Evolutionary conservation across 108 stramenopile species (phyloP).

Genomic region (Pseudonitzschia multistriata): DNA sequence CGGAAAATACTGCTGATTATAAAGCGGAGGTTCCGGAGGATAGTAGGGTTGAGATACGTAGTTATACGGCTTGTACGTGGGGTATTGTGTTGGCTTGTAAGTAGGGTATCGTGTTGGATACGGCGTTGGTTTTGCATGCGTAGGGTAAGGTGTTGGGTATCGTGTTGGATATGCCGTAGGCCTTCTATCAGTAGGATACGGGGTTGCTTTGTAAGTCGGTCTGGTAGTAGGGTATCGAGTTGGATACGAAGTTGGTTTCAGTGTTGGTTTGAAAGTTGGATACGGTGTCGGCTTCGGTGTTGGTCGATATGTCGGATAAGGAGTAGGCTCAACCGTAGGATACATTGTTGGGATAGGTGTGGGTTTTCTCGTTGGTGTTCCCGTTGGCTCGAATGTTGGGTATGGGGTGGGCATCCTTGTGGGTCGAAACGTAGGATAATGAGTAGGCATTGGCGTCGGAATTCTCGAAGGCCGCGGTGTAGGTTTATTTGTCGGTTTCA

Average conservation of each 20-base stretch:
- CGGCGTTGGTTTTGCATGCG: conserved; percentile 1
- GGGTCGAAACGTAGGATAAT: conserved; percentile 13
- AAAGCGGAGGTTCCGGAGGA: background rate
- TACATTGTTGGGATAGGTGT: conserved; percentile 14
- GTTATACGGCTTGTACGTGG: conserved; percentile 2
- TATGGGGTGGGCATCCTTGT: conserved; percentile 11
- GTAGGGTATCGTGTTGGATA: conserved; percentile 10
- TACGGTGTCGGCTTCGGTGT: conserved; percentile 9
- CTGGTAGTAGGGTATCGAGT: conserved; percentile 1
- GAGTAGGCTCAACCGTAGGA: conserved; percentile 15
- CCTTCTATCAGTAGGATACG: conserved; percentile 5
- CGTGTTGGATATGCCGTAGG: background rate
- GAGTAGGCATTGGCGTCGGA: conserved; percentile 14
- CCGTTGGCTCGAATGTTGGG: conserved; percentile 16
- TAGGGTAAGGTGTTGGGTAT: conserved; percentile 15
- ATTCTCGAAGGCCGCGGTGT: conserved; percentile 17
- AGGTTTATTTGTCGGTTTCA: conserved; percentile 19
- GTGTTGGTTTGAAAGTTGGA: conserved; percentile 11
- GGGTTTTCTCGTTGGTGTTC: conserved; percentile 7
- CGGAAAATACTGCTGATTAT: too few relatives aligned
- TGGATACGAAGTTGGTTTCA: conserved; percentile 10
- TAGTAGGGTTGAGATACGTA: conserved; percentile 3
- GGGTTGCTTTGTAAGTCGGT: conserved; percentile 19
- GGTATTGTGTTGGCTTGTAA: conserved; percentile 9
- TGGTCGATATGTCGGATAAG: conserved; percentile 17